Evolutionary conservation across 768 basidiomycete genomes (phyloP).

Genomic region (Tricholomella constricta): DNA sequence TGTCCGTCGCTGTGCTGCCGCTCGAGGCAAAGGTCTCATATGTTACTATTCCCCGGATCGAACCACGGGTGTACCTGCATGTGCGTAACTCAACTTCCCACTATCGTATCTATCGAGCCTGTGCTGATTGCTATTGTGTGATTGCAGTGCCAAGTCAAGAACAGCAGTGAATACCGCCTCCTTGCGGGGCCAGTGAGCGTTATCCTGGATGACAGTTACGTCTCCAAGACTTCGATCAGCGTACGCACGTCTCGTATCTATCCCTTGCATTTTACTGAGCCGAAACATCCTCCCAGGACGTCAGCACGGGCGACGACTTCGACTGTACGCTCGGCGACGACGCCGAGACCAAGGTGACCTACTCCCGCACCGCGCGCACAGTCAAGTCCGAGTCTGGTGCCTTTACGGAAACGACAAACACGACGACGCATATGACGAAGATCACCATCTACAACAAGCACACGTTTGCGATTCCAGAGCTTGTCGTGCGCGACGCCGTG

Average conservation of each 20-base stretch:
- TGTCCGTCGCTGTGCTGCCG: constrained; percentile 49
- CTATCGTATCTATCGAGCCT: not conserved
- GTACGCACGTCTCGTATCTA: constrained; percentile 27
- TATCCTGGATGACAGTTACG: constrained; percentile 58
- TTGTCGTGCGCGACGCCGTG: constrained; percentile 50
- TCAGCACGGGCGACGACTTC: constrained; percentile 53
- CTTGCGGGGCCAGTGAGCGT: constrained; percentile 56
- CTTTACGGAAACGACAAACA: constrained; percentile 46
- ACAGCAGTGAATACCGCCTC: constrained; percentile 57
- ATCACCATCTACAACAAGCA: constrained; percentile 53
- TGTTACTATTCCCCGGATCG: constrained; percentile 51
- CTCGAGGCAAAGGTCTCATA: constrained; percentile 49
- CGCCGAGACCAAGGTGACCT: constrained; percentile 43
- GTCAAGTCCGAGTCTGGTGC: constrained; percentile 38
- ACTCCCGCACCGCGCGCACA: constrained; percentile 41
- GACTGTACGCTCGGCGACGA: constrained; percentile 55
- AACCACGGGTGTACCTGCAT: constrained; percentile 52
- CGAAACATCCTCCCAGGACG: constrained; percentile 45
- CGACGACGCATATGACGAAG: constrained; percentile 45
- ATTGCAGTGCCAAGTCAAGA: constrained; percentile 50
- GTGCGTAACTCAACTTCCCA: constrained; percentile 30
- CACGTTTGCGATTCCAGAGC: constrained; percentile 41
- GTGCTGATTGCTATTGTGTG: not conserved
- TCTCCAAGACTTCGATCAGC: constrained; percentile 51
- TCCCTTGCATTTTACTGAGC: not conserved